Evolutionary conservation across 108 stramenopile genomes (phyloP).

Genomic region (Mediolabrus comicus): DNA sequence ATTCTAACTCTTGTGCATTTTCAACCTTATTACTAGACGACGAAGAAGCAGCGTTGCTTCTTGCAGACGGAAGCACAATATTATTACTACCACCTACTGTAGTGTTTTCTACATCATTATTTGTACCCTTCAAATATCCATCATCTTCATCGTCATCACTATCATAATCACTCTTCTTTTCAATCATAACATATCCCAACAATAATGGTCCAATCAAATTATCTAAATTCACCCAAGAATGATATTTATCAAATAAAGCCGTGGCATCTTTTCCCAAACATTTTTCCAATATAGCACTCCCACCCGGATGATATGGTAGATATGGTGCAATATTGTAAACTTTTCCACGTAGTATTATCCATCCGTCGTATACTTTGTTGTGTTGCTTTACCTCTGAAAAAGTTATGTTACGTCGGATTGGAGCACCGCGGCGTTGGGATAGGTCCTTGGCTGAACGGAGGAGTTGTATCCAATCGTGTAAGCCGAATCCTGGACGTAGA

Average conservation of each 20-base stretch:
- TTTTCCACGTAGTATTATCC: constrained; percentile 80
- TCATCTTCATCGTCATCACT: neutral
- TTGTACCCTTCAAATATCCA: neutral
- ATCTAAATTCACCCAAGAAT: constrained; percentile 86
- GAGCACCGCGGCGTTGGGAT: constrained; percentile 60
- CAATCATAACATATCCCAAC: constrained; percentile 45
- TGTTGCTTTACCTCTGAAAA: constrained; percentile 71
- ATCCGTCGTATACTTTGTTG: constrained; percentile 75
- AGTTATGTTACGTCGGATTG: constrained; percentile 62
- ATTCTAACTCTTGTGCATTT: neutral
- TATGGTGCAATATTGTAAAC: constrained; percentile 95
- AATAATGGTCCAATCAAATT: constrained; percentile 53
- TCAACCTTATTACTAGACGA: no score
- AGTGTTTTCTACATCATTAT: neutral
- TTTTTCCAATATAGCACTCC: constrained; percentile 67
- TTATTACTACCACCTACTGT: neutral
- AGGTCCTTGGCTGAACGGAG: constrained; percentile 55
- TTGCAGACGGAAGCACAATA: neutral
- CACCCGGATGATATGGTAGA: constrained; percentile 96
- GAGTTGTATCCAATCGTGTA: constrained; percentile 82
- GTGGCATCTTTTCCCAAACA: constrained; percentile 85
- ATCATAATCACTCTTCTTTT: neutral
- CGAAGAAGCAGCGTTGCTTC: neutral
- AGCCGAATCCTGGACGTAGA: constrained; percentile 68
- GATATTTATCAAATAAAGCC: constrained; percentile 88